Evolutionary conservation across 257 asterid species (phyloP).

Genomic region (Penstemon newberryi): DNA sequence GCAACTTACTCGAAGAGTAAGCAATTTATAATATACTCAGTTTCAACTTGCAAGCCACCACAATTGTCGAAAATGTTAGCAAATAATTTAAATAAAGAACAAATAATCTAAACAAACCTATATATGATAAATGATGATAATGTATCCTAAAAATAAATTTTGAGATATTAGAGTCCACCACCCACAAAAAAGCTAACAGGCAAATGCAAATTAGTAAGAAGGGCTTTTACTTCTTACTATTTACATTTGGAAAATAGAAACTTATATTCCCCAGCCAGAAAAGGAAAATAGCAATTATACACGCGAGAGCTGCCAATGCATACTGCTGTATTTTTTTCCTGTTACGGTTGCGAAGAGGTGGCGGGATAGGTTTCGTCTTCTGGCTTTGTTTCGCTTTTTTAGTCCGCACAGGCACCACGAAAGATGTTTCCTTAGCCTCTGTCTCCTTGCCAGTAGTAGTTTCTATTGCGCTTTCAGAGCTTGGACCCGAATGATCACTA

Average conservation of each 20-base stretch:
- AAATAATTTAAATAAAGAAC: no score
- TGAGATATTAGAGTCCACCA: not conserved
- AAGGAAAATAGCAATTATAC: slow-evolving; percentile 42
- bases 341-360: slow-evolving; percentile 78
- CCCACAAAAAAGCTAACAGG: not conserved
- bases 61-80: no score
- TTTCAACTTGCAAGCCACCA: no score
- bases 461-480: slow-evolving; percentile 45
- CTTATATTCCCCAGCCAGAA: slow-evolving; percentile 81
- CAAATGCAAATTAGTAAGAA: slow-evolving; percentile 19
- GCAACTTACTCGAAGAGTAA: no score
- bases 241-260: slow-evolving; percentile 43
- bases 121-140: no score
- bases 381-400: slow-evolving; percentile 50
- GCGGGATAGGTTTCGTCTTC: slow-evolving; percentile 65
- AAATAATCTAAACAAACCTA: no score
- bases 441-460: slow-evolving; percentile 36
- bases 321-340: slow-evolving; percentile 75
- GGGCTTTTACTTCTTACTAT: slow-evolving; percentile 43
- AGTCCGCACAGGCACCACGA: slow-evolving; percentile 36
- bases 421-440: slow-evolving; percentile 45
- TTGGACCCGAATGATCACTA: slow-evolving; percentile 34
- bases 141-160: slow-evolving; percentile 9
- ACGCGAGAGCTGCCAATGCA: slow-evolving; percentile 58
- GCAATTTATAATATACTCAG: no score